These are phyloP conservation scores for Citrus maxima DNA, from an alignment of 345 rosid species.

Conservation along the genomic window DNA sequence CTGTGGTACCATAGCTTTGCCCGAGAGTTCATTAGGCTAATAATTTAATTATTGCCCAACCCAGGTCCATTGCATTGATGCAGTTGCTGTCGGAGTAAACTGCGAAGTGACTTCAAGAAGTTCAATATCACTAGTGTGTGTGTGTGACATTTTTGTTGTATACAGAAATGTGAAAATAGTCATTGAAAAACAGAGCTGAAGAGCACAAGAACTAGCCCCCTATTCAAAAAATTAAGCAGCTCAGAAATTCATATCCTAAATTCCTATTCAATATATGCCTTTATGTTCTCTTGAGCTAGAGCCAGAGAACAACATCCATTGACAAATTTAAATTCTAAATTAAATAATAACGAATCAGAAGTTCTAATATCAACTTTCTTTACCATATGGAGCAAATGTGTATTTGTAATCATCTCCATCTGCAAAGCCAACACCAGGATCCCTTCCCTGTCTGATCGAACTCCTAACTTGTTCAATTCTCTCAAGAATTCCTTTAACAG, in stretches of 20 bases:
- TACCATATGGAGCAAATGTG: background rate
- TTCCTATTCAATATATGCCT: background rate
- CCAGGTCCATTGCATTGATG: too few relatives aligned
- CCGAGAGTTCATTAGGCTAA: too few relatives aligned
- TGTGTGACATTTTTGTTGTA: background rate
- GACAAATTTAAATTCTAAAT: background rate
- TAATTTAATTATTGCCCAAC: too few relatives aligned
- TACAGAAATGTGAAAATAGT: too few relatives aligned
- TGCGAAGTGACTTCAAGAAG: background rate
- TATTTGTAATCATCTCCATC: constrained; percentile 42
- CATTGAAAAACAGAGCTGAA: background rate
- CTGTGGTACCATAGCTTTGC: too few relatives aligned
- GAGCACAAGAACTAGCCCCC: background rate
- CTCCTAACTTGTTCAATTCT: constrained; percentile 49
- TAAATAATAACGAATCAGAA: background rate
- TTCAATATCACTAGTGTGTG: background rate
- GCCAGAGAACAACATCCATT: background rate
- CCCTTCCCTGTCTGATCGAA: constrained; percentile 42
- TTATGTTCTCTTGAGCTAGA: background rate
- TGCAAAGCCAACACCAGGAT: constrained; percentile 58
- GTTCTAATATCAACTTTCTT: background rate
- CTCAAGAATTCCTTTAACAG: constrained; percentile 56
- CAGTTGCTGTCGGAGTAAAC: too few relatives aligned
- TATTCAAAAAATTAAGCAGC: background rate
- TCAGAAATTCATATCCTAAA: background rate